Evolutionary conservation across 1,284 basidiomycete species (phyloP).

Genomic region (Tilletiaria anomala): DNA sequence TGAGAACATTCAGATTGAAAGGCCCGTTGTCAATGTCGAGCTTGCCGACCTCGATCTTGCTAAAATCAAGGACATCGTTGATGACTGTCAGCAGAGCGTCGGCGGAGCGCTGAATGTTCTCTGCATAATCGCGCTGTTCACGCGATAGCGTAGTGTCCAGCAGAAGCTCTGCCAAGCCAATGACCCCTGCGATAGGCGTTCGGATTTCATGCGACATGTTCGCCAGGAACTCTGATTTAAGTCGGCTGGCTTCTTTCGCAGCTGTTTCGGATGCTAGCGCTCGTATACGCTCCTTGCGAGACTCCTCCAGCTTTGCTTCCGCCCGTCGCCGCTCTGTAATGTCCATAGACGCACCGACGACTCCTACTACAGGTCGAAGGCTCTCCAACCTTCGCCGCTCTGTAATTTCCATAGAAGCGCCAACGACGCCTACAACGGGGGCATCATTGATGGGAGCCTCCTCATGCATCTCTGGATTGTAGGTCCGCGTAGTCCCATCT

Average conservation of each 20-base stretch:
- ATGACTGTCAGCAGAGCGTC: constrained; percentile 44
- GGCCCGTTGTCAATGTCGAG: constrained; percentile 41
- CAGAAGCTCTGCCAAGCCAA: constrained; percentile 5
- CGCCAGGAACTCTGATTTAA: constrained; percentile 42
- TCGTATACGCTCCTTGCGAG: constrained; percentile 32
- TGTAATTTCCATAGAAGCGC: constrained; percentile 39
- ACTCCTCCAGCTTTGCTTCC: constrained; percentile 31
- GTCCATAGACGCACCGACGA: constrained; percentile 40
- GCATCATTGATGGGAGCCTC: background rate
- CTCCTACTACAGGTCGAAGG: constrained; percentile 24
- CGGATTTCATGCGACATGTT: constrained; percentile 43
- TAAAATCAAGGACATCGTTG: constrained; percentile 43
- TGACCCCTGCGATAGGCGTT: constrained; percentile 41
- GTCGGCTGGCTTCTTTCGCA: constrained; percentile 45
- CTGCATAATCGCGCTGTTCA: constrained; percentile 26
- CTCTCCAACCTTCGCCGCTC: constrained; percentile 26
- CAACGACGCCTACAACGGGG: constrained; percentile 39
- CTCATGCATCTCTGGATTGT: background rate
- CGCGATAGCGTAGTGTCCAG: background rate
- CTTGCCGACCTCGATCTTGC: constrained; percentile 42
- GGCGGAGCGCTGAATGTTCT: constrained; percentile 41
- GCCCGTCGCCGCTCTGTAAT: constrained; percentile 37
- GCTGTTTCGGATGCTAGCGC: constrained; percentile 38
- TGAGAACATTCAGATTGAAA: constrained; percentile 40
- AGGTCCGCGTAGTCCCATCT: no score